These are phyloP conservation scores for Diaporthe capsici DNA, from an alignment of 2,329 filamentous ascomycete species.

Conservation along the genomic window DNA sequence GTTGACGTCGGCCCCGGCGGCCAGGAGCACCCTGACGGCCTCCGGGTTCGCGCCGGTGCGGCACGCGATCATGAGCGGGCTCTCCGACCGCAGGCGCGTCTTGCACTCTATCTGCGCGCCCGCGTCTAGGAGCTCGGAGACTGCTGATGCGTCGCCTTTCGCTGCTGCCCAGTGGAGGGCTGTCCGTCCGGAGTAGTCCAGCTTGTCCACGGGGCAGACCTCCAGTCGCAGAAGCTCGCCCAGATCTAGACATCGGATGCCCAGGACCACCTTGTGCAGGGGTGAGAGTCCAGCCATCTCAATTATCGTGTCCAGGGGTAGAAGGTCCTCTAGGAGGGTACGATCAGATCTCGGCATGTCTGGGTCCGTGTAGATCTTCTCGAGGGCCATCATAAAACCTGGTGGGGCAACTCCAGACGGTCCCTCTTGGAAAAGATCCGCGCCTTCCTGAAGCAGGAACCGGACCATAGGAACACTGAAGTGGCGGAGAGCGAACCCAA, in stretches of 20 bases:
- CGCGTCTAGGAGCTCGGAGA: not conserved
- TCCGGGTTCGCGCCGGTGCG: not conserved
- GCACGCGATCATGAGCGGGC: constrained; percentile 12
- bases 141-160: constrained; percentile 4
- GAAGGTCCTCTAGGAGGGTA: not conserved
- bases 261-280: constrained; percentile 25
- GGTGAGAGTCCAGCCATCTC: constrained; percentile 27
- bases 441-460: constrained; percentile 18
- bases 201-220: constrained; percentile 7
- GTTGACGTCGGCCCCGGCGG: not conserved
- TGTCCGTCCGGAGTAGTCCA: constrained; percentile 2
- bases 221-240: not conserved
- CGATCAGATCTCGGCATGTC: not conserved
- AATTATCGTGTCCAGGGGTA: constrained; percentile 15
- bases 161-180: constrained; percentile 23
- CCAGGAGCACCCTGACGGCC: constrained; percentile 9
- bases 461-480: constrained; percentile 10
- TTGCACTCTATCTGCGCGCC: constrained; percentile 22
- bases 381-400: constrained; percentile 24
- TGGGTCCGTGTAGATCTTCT: constrained; percentile 11
- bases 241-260: constrained; percentile 8
- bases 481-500: constrained; percentile 12
- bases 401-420: not conserved
- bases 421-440: constrained; percentile 19
- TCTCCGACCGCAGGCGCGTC: constrained; percentile 16